Conservation (phyloP, 441 rosid species). For the Codiaeum variegatum region DNA sequence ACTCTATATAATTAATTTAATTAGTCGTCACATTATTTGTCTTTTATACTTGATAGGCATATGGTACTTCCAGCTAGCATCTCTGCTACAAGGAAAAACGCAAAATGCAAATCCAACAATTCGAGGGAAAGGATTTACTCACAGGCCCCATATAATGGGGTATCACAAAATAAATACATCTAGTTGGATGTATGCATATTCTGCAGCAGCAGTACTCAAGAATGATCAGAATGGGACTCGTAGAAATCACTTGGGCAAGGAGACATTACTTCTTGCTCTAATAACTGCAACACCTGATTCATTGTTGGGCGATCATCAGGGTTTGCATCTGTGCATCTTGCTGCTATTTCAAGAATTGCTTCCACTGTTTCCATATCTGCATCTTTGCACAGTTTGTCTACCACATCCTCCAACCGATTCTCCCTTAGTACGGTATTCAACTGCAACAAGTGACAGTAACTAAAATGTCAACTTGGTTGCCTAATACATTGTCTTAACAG, state of each 20-base stretch:
- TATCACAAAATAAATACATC: conserved; percentile 14
- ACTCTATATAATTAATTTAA: no score
- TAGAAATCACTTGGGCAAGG: conserved; percentile 83
- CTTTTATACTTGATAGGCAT: no score
- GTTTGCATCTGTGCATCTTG: conserved; percentile 70
- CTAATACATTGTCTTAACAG: neutral
- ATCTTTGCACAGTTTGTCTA: conserved; percentile 60
- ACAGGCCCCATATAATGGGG: conserved; percentile 26
- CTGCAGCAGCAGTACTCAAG: conserved; percentile 28
- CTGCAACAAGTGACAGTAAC: conserved; percentile 33
- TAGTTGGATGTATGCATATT: conserved; percentile 17
- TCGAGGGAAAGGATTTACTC: conserved; percentile 27
- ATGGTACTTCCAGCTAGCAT: no score
- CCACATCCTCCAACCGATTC: conserved; percentile 63
- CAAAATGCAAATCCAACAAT: conserved; percentile 19
- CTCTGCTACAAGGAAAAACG: neutral
- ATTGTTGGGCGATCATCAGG: conserved; percentile 77
- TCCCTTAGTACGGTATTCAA: conserved; percentile 77
- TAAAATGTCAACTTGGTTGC: neutral
- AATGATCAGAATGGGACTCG: conserved; percentile 79
- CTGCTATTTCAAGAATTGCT: conserved; percentile 76
- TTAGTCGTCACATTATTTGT: no score
- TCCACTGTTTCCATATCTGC: conserved; percentile 70
- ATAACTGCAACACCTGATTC: conserved; percentile 80
- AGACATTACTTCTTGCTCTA: conserved; percentile 89